Conservation (phyloP, 495 filamentous ascomycete species). For the Rhizodiscina lignyota region DNA sequence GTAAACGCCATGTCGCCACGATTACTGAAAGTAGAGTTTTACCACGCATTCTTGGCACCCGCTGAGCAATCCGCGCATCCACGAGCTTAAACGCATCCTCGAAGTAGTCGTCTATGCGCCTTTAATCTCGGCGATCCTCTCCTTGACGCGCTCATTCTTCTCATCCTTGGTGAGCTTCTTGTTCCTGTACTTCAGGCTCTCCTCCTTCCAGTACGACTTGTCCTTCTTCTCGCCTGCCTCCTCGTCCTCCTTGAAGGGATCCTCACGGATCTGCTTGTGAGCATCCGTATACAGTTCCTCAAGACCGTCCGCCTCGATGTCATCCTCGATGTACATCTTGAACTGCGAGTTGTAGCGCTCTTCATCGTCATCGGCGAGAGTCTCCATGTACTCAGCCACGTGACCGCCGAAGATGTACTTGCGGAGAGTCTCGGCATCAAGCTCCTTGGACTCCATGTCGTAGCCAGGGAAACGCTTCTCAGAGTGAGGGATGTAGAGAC, state of each 20-base stretch:
- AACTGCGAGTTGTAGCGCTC: slow-evolving; percentile 98
- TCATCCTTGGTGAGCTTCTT: slow-evolving; percentile 63
- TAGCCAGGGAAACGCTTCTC: slow-evolving; percentile 98
- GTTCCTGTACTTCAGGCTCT: slow-evolving; percentile 75
- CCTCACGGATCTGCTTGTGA: slow-evolving; percentile 92
- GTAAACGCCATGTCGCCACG: no score
- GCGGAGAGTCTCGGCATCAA: slow-evolving; percentile 89
- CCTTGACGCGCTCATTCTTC: slow-evolving; percentile 65
- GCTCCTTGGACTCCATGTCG: slow-evolving; percentile 91
- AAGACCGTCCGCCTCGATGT: slow-evolving; percentile 86
- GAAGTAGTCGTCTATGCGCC: slow-evolving; percentile 4
- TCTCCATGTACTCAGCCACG: slow-evolving; percentile 99
- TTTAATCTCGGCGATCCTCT: slow-evolving; percentile 67
- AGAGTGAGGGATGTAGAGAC: slow-evolving; percentile 92
- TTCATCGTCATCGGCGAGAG: slow-evolving; percentile 97
- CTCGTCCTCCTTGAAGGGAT: slow-evolving; percentile 90
- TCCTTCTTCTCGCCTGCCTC: slow-evolving; percentile 65
- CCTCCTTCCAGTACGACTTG: slow-evolving; percentile 94
- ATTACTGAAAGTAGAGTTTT: no score
- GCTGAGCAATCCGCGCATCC: no score
- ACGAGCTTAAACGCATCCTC: no score
- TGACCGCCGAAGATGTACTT: slow-evolving; percentile 99
- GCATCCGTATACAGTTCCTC: slow-evolving; percentile 94
- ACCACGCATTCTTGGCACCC: no score
- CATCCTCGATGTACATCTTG: slow-evolving; percentile 90